Evolutionary conservation across 139 green algal species (phyloP).

Genomic region (Nannochloris sp.): DNA sequence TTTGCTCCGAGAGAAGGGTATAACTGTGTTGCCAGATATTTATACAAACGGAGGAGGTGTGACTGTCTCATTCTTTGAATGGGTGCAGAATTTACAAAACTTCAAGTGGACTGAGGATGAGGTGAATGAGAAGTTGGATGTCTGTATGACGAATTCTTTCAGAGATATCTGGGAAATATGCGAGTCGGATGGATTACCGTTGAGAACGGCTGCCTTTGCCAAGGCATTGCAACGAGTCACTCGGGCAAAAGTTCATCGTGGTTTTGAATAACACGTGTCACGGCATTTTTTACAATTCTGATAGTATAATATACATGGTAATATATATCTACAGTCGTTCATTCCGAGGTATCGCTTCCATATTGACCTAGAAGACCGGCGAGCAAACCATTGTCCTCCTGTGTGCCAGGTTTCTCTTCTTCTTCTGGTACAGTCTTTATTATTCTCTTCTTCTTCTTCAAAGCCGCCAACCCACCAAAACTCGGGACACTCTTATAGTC

Average conservation of each 20-base stretch:
- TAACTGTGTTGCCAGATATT: slow-evolving; percentile 49
- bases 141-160: slow-evolving; percentile 56
- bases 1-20: slow-evolving; percentile 35
- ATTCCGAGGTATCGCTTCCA: too few relatives aligned
- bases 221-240: slow-evolving; percentile 75
- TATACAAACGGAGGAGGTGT: slow-evolving; percentile 50
- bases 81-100: slow-evolving; percentile 68
- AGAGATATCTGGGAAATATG: slow-evolving; percentile 45
- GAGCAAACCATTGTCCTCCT: neutral
- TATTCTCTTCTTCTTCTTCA: neutral
- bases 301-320: too few relatives aligned
- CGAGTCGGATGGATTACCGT: slow-evolving; percentile 45
- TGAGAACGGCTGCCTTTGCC: slow-evolving; percentile 76
- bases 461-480: too few relatives aligned
- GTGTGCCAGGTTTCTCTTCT: neutral
- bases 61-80: slow-evolving; percentile 76
- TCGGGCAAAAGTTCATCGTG: slow-evolving; percentile 63
- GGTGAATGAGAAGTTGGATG: slow-evolving; percentile 42
- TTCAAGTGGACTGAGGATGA: slow-evolving; percentile 70
- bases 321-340: too few relatives aligned
- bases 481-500: too few relatives aligned
- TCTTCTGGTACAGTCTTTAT: neutral
- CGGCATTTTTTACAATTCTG: neutral
- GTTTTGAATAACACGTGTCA: slow-evolving; percentile 63
- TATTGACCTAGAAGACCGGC: too few relatives aligned